Base-by-base conservation (phyloP, 129 eudicot genomes). In the Dittrichia graveolens region DNA sequence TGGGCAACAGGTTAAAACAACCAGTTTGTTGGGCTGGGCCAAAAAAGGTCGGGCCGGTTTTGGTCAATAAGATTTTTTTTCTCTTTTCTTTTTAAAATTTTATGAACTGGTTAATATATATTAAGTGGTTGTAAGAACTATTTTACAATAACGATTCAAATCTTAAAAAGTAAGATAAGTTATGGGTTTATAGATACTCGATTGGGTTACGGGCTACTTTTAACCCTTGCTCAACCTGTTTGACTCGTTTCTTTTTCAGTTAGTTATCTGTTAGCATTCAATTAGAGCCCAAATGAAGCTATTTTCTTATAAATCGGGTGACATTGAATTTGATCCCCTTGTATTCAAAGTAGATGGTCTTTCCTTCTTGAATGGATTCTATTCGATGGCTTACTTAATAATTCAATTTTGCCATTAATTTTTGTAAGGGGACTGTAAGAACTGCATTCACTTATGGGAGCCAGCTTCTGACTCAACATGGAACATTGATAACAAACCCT, bases 381-480 rank as follows among this genome's bases (percentile, higher is more conserved):
- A 54, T 42, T 34, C 3, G 12, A 56, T 56, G 8, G 10, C 3
- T 55, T 34, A 16, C 44, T 75, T 39, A 72, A 55, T 15, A 35
- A 15, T 46, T 11, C 64, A 15, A 38, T 45, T 24, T 52, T 53
- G 9, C 10, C 14, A 8, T 76, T 79, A 19, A 59, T 38, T 56
- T 67, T 12, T 5, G 53, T 39, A 39, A 94, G 98, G 98, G 83
- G 98, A 90, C 80, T 94, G 98, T 82, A 87, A 83, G 83, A 90
- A 86, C 53, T 42, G 10, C 72, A 94, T 94, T 43, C 85, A 86
- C 83, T 78, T 90, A 18, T 94, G 98, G 98, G 98, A 94, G 70
- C 98, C 98, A 49, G 37, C 89, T 34, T 90, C 93, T 68, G 91
- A 78, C 69, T 41, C 97, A 57, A 80, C 88, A 59, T 94, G 98